Conservation (phyloP, 2,329 filamentous ascomycete species). For the Zasmidium citrigriseum region DNA sequence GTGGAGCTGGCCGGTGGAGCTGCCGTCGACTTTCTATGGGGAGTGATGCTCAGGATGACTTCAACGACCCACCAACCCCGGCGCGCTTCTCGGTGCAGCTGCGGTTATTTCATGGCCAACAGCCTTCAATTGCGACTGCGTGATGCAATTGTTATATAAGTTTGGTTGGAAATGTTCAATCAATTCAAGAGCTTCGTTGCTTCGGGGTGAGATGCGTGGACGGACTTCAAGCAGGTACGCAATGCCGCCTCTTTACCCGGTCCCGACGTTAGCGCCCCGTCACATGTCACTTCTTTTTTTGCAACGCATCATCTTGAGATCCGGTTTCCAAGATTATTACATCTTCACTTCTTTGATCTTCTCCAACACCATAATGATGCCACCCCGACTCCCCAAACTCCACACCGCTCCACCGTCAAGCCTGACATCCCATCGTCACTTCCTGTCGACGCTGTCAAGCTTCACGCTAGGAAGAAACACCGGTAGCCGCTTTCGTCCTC, state of each 20-base stretch:
- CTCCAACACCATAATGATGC: background rate
- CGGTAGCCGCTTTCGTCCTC: background rate
- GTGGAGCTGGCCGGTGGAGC: background rate
- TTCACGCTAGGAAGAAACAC: background rate
- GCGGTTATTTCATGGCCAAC: slow-evolving; percentile 7
- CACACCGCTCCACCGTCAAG: too few relatives aligned
- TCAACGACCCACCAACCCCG: background rate
- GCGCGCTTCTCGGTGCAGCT: slow-evolving; percentile 2
- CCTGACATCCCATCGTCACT: background rate
- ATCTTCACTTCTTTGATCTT: background rate
- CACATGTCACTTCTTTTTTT: background rate
- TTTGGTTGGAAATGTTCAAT: too few relatives aligned
- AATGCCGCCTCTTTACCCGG: background rate
- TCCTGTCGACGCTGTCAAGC: background rate
- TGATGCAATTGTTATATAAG: slow-evolving; percentile 13
- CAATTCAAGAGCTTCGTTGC: too few relatives aligned
- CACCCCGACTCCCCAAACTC: background rate
- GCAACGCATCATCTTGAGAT: background rate
- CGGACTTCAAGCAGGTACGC: background rate
- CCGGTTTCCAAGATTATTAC: background rate
- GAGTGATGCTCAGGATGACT: slow-evolving; percentile 2
- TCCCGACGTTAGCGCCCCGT: background rate
- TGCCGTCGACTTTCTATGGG: background rate
- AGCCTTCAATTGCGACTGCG: background rate
- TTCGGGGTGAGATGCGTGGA: background rate